Base-by-base conservation (phyloP, 495 filamentous ascomycete species). In the Tirmania nivea region DNA sequence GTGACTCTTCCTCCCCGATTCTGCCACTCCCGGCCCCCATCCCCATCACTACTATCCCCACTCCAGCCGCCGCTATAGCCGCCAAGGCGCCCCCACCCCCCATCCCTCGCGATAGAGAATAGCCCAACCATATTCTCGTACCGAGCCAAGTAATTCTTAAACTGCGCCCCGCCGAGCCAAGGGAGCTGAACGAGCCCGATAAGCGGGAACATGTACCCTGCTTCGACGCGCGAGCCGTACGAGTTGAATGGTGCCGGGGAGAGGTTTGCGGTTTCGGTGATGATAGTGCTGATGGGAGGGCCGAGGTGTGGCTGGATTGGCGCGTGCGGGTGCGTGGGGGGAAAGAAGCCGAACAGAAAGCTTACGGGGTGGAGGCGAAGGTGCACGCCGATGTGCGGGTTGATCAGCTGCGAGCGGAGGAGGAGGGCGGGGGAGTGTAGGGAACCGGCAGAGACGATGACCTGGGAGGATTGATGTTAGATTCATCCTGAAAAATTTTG, bases 211-310 rank as follows among this genome's bases (percentile, higher is more conserved):
- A 86, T 86, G 34, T 71, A 69, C n/a, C 71, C 72, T 19, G 75
- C 69, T 66, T 90, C 82, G 14, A 94, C 67, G 66, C 89, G 92
- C 52, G 70, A 72, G n/a, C 89, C 89, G 58, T 96, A 85, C 34
- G 85, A 84, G 19, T 81, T 14, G 39, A 14, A 45, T 45, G 39
- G 39, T 14, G 39, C 69, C 31, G 75, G 75, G 63, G 94, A 87
- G 0, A 87, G 74, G 57, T 94, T 80, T 57, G 93, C 84, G 54
- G 87, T 86, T 48, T 81, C 78, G 36, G 74, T 77, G 56, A 81
- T 78, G 1, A 89, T 77, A 5, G 76, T 73, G 0, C 88, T 96
- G 52, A 96, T 72, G 42, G 83, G 79, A 2, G 71, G 66, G 17
- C 78, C 71, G 1, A 21, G 8, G 49, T 48, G 54, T 2, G 60